A percentile compares a stretch with the other conserved stretches of the same genome.
phyloP scores from a whole-genome alignment of 2,329 filamentous ascomycete genomes.

The Calonectria honghensis region DNA sequence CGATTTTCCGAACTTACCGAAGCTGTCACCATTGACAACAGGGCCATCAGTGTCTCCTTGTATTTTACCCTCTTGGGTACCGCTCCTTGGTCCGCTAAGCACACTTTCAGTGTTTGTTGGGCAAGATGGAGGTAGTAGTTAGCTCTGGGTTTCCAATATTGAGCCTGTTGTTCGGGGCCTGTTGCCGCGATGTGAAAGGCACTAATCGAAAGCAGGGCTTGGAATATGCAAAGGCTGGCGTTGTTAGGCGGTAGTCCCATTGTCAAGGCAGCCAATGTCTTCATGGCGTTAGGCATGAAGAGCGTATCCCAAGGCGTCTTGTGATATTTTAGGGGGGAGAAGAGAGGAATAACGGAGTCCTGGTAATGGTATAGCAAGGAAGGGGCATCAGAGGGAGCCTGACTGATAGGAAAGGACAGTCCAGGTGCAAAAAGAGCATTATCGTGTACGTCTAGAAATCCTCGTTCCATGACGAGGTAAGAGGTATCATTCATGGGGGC shows the following conservation, averaged over 20 bases:
- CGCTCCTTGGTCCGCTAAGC: neutral
- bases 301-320: slow-evolving; percentile 9
- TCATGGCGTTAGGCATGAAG: slow-evolving; percentile 15
- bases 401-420: slow-evolving; percentile 8
- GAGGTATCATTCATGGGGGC: neutral
- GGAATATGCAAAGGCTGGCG: slow-evolving; percentile 21
- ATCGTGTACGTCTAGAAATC: neutral
- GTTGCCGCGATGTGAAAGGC: slow-evolving; percentile 2
- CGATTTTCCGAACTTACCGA: neutral
- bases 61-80: slow-evolving; percentile 14
- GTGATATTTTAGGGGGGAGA: slow-evolving; percentile 10
- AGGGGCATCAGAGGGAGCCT: slow-evolving; percentile 9
- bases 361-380: slow-evolving; percentile 14
- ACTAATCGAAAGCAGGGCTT: slow-evolving; percentile 4
- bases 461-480: neutral
- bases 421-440: slow-evolving; percentile 15
- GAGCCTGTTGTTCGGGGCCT: neutral
- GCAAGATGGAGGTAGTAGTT: slow-evolving; percentile 18
- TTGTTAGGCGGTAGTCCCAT: slow-evolving; percentile 10
- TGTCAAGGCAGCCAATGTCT: slow-evolving; percentile 18
- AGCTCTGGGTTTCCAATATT: slow-evolving; percentile 17
- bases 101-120: slow-evolving; percentile 17
- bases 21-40: slow-evolving; percentile 17
- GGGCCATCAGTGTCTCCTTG: slow-evolving; percentile 10
- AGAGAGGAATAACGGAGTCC: slow-evolving; percentile 8